These are phyloP conservation scores for Cryptococcus sp. DNA, from an alignment of 1,284 basidiomycete genomes.

Conservation along the genomic window DNA sequence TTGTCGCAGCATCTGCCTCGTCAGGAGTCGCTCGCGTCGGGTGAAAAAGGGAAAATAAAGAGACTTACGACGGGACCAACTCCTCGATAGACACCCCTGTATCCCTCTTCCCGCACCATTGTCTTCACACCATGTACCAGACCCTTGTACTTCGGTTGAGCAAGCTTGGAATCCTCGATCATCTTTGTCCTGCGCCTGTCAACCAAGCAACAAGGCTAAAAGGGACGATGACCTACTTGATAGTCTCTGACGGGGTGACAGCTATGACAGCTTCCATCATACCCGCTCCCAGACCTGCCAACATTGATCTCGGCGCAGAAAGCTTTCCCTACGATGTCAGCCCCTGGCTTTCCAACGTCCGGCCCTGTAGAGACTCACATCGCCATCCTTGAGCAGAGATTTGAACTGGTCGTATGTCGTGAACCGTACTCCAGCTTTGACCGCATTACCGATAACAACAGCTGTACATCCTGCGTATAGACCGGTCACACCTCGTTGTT, in stretches of 20 bases:
- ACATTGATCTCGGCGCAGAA: slow-evolving; percentile 70
- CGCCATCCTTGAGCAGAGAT: slow-evolving; percentile 67
- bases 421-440: slow-evolving; percentile 92
- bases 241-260: slow-evolving; percentile 95
- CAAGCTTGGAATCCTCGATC: slow-evolving; percentile 85
- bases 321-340: slow-evolving; percentile 68
- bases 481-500: slow-evolving; percentile 65
- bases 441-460: slow-evolving; percentile 78
- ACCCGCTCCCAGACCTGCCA: slow-evolving; percentile 90
- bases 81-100: slow-evolving; percentile 76
- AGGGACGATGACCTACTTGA: slow-evolving; percentile 63
- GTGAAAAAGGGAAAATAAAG: neutral
- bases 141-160: slow-evolving; percentile 79
- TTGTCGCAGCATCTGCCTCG: slow-evolving; percentile 90
- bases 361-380: too few relatives aligned
- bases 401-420: slow-evolving; percentile 94
- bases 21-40: neutral
- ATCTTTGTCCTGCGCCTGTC: slow-evolving; percentile 73
- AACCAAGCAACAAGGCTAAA: neutral
- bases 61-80: slow-evolving; percentile 80
- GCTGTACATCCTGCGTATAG: slow-evolving; percentile 83
- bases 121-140: slow-evolving; percentile 75
- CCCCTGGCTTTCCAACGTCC: too few relatives aligned
- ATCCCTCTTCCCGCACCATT: slow-evolving; percentile 80
- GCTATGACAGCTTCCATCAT: slow-evolving; percentile 91